A percentile compares a stretch with the other conserved stretches of the same genome.
Evolutionary conservation across 108 stramenopile species (phyloP).

Genomic region (Conticribra guillardii): DNA sequence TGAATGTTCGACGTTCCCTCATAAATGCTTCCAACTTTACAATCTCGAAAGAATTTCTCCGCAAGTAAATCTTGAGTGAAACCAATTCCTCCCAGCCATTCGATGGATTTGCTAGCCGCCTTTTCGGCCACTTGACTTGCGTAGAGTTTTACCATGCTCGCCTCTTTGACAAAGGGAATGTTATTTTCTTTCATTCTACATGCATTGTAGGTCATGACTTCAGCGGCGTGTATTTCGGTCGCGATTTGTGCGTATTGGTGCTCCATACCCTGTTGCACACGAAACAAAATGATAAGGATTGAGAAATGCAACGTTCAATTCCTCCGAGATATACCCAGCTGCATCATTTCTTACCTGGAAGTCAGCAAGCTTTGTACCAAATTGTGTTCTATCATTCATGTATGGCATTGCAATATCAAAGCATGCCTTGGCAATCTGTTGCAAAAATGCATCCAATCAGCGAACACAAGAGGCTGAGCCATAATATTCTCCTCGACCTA

Average conservation of each 20-base stretch:
- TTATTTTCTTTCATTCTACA: slow-evolving; percentile 92
- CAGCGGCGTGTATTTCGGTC: slow-evolving; percentile 93
- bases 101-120: slow-evolving; percentile 83
- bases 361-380: slow-evolving; percentile 86
- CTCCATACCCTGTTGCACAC: slow-evolving; percentile 87
- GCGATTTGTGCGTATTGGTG: slow-evolving; percentile 94
- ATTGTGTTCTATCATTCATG: slow-evolving; percentile 89
- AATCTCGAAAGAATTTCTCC: slow-evolving; percentile 96
- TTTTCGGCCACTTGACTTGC: slow-evolving; percentile 90
- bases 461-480: no score
- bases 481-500: no score
- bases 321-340: background rate
- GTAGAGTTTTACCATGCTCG: slow-evolving; percentile 94
- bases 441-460: background rate
- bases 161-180: slow-evolving; percentile 91
- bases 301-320: no score
- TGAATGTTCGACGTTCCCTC: slow-evolving; percentile 86
- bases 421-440: slow-evolving; percentile 90
- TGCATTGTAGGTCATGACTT: slow-evolving; percentile 91
- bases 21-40: slow-evolving; percentile 96
- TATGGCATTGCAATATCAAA: slow-evolving; percentile 92
- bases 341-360: slow-evolving; percentile 62
- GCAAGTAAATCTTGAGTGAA: slow-evolving; percentile 89
- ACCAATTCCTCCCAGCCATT: slow-evolving; percentile 95
- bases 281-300: no score